phyloP scores from a whole-genome alignment of 192 early-diverging fungal genomes.

The Linnemannia schmuckeri region DNA sequence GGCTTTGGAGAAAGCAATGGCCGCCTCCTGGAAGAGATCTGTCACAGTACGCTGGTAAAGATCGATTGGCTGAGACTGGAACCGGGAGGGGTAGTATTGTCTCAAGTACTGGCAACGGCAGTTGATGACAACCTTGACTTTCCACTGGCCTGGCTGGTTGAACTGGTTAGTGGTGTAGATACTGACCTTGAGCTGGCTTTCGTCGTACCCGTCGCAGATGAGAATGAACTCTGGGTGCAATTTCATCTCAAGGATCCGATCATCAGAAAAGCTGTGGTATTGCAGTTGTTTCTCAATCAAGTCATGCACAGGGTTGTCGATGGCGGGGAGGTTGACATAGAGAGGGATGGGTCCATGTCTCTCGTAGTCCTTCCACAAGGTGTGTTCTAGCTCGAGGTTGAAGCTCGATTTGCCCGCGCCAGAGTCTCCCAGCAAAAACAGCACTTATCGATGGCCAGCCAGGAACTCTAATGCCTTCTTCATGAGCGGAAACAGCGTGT shows the following conservation, averaged over 20 bases:
- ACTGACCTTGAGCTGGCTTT: background rate
- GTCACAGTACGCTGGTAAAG: too few species aligned
- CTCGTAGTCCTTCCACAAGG: background rate
- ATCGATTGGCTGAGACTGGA: background rate
- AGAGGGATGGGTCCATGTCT: background rate
- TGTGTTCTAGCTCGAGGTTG: background rate
- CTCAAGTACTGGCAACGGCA: background rate
- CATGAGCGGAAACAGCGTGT: background rate
- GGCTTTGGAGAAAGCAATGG: background rate
- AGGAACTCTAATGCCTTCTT: background rate
- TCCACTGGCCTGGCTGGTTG: background rate
- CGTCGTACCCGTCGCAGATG: slow-evolving; percentile 13
- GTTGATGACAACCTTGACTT: background rate
- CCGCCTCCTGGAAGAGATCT: background rate
- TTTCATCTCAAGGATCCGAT: background rate
- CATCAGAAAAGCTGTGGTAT: background rate
- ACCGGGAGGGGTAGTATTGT: background rate
- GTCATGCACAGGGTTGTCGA: background rate
- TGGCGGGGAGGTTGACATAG: background rate
- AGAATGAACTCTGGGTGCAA: background rate
- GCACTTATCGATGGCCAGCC: background rate
- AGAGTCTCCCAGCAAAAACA: background rate
- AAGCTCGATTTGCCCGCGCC: background rate
- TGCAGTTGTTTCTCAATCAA: background rate
- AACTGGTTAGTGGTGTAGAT: background rate